A percentile compares a stretch with the other conserved stretches of the same genome.
Conservation (phyloP, 2,329 filamentous ascomycete species). For the Aureobasidium sp. region DNA sequence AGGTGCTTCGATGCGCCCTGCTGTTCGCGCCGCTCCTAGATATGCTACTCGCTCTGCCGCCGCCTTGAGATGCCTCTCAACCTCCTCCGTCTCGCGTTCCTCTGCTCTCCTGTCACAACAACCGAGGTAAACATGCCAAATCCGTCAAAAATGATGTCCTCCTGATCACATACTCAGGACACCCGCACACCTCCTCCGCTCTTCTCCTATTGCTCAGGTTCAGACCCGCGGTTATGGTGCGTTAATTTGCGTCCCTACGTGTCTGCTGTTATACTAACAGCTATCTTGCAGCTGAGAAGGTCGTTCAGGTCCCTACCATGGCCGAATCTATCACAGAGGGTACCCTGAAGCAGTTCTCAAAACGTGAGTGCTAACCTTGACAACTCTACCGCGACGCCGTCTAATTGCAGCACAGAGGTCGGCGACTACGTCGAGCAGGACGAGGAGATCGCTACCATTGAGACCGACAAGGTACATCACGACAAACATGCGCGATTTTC, state of each 20-base stretch:
- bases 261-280: neutral
- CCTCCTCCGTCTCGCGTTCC: slow-evolving; percentile 15
- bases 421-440: slow-evolving; percentile 93
- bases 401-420: slow-evolving; percentile 48
- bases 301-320: slow-evolving; percentile 95
- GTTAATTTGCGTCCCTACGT: neutral
- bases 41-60: slow-evolving; percentile 15
- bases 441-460: slow-evolving; percentile 96
- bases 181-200: slow-evolving; percentile 18
- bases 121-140: slow-evolving; percentile 15
- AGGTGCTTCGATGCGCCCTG: slow-evolving; percentile 21
- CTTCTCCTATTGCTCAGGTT: slow-evolving; percentile 17
- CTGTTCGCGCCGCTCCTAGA: slow-evolving; percentile 22
- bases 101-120: slow-evolving; percentile 16
- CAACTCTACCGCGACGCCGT: neutral
- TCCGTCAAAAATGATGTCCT: neutral
- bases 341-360: slow-evolving; percentile 90
- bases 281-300: slow-evolving; percentile 56
- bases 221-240: slow-evolving; percentile 28
- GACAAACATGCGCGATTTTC: slow-evolving; percentile 22
- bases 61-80: slow-evolving; percentile 16
- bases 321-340: slow-evolving; percentile 98
- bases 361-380: slow-evolving; percentile 44
- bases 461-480: slow-evolving; percentile 80
- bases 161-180: slow-evolving; percentile 13